Conservation (phyloP, 805 yeast genomes). For the Candida patagonica region DNA sequence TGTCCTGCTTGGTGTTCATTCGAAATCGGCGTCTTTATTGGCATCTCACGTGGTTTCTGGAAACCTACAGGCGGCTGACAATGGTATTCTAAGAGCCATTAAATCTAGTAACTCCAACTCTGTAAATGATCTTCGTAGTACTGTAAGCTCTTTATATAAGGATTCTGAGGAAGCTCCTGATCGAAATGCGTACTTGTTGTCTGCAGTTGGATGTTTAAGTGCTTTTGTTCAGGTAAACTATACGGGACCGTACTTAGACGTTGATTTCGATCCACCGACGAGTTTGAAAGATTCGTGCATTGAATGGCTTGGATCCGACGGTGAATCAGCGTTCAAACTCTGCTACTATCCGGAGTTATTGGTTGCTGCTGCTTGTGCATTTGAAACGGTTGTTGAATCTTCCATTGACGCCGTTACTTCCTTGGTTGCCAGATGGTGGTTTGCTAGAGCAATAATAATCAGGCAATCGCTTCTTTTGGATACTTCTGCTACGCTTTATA, state of each 20-base stretch:
- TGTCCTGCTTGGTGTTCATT: background rate
- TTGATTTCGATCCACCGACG: conserved; percentile 24
- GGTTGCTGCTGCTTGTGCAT: conserved; percentile 34
- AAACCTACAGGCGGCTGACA: background rate
- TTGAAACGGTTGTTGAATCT: conserved; percentile 34
- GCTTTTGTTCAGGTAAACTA: conserved; percentile 65
- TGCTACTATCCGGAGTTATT: conserved; percentile 41
- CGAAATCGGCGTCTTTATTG: background rate
- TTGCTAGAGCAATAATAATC: conserved; percentile 26
- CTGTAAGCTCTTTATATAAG: background rate
- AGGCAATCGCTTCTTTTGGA: conserved; percentile 27
- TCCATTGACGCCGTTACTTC: conserved; percentile 10
- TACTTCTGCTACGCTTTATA: conserved; percentile 22
- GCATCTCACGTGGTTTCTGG: background rate
- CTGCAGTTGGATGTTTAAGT: conserved; percentile 57
- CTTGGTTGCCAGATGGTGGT: conserved; percentile 22
- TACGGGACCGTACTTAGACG: conserved; percentile 66
- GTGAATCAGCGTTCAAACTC: conserved; percentile 63
- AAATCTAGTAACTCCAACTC: background rate
- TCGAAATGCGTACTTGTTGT: conserved; percentile 1
- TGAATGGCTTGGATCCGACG: conserved; percentile 42
- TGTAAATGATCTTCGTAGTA: background rate
- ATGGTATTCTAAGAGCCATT: background rate
- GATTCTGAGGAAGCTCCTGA: background rate
- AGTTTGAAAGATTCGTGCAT: conserved; percentile 26